Evolutionary conservation across 2,329 filamentous ascomycete genomes (phyloP).

Genomic region (Xylariaceae sp.): DNA sequence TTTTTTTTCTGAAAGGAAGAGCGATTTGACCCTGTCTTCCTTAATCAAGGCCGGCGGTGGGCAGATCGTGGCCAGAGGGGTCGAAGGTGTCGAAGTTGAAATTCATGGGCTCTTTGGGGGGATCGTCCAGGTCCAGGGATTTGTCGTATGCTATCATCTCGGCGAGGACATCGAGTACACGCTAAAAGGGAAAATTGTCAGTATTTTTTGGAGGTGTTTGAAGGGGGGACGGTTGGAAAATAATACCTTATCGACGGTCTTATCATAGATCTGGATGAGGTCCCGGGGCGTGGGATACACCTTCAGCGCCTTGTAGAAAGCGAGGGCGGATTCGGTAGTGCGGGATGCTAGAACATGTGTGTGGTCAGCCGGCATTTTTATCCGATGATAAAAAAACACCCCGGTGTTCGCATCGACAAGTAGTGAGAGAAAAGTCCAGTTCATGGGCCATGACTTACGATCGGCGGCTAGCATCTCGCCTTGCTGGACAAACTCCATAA

Average conservation of each 20-base stretch:
- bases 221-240: background rate
- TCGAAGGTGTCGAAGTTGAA: too few species aligned
- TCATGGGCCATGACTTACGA: constrained; percentile 50
- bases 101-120: too few species aligned
- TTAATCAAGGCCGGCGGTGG: constrained; percentile 51
- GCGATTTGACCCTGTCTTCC: constrained; percentile 6
- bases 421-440: background rate
- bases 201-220: background rate
- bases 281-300: constrained; percentile 93
- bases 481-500: constrained; percentile 89
- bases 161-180: constrained; percentile 90
- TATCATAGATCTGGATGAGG: constrained; percentile 94
- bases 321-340: constrained; percentile 77
- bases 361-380: constrained; percentile 5
- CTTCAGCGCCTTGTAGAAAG: constrained; percentile 98
- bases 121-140: constrained; percentile 57
- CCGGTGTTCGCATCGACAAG: too few species aligned
- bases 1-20: too few species aligned
- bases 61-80: constrained; percentile 44
- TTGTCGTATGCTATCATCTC: constrained; percentile 96
- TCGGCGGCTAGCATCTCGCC: constrained; percentile 80
- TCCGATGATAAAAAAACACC: too few species aligned
- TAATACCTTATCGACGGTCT: constrained; percentile 88
- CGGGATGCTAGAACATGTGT: constrained; percentile 48
- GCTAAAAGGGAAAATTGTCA: constrained; percentile 41